phyloP scores from a whole-genome alignment of 2,329 filamentous ascomycete species.

The Talaromyces sp. region DNA sequence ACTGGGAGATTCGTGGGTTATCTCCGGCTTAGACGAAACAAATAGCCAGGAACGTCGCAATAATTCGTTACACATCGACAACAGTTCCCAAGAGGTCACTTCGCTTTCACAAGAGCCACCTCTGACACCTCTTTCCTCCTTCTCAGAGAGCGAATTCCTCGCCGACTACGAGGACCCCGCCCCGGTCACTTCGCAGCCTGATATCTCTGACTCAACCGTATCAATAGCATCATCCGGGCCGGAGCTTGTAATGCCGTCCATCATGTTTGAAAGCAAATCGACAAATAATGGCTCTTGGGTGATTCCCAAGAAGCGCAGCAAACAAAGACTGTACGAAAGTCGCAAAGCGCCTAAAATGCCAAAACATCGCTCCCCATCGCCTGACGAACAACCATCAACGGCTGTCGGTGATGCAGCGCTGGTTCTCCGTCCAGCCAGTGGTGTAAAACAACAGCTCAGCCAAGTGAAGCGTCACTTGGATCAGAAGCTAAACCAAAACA shows the following conservation, averaged over 20 bases:
- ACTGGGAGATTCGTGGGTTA: conserved; percentile 35
- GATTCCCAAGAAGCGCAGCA: conserved; percentile 9
- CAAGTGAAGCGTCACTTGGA: conserved; percentile 1
- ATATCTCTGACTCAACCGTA: conserved; percentile 19
- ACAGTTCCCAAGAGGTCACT: neutral
- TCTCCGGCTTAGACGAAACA: conserved; percentile 17
- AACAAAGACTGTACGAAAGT: conserved; percentile 8
- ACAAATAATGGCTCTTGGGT: conserved; percentile 12
- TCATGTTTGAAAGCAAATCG: conserved; percentile 26
- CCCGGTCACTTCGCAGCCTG: neutral
- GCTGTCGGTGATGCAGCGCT: neutral
- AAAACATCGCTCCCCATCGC: neutral
- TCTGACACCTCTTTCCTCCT: conserved; percentile 7
- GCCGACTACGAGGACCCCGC: conserved; percentile 6
- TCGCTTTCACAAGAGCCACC: neutral
- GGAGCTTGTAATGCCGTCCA: conserved; percentile 38
- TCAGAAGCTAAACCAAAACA: neutral
- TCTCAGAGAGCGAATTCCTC: conserved; percentile 8
- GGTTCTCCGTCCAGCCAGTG: neutral
- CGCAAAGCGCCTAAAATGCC: conserved; percentile 9
- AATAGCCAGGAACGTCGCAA: neutral
- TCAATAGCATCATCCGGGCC: conserved; percentile 28
- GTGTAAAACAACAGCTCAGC: neutral
- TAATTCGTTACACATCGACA: neutral
- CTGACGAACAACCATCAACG: neutral